Evolutionary conservation across 805 yeast genomes (phyloP).

Genomic region (Candida ficus): DNA sequence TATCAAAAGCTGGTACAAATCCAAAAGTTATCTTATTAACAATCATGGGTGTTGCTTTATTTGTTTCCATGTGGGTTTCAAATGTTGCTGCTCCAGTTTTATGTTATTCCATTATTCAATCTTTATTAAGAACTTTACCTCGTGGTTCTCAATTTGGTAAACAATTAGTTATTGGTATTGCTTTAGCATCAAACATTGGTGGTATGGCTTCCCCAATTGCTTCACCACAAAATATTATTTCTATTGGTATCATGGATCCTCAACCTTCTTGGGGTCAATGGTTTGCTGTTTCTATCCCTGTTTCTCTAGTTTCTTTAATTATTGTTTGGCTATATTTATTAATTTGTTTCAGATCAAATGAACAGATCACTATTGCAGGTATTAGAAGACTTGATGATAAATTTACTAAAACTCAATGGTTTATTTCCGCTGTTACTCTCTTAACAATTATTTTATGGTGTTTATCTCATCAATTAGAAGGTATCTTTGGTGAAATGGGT

Average conservation of each 20-base stretch:
- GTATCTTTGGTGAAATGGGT: constrained; percentile 93
- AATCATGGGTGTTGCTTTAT: constrained; percentile 80
- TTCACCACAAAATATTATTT: constrained; percentile 93
- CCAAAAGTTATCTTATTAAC: constrained; percentile 74
- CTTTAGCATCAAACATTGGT: constrained; percentile 87
- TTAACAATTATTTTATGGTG: constrained; percentile 87
- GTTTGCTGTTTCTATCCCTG: constrained; percentile 87
- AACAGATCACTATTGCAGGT: constrained; percentile 40
- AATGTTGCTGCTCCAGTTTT: constrained; percentile 97
- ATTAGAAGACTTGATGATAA: constrained; percentile 55
- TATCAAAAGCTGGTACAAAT: constrained; percentile 79
- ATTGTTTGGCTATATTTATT: constrained; percentile 70
- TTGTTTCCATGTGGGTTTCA: constrained; percentile 92
- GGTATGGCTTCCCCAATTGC: constrained; percentile 98
- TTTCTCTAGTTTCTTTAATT: constrained; percentile 55
- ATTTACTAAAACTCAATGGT: constrained; percentile 71
- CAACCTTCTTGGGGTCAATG: constrained; percentile 87
- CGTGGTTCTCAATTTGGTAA: constrained; percentile 72
- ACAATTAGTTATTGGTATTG: constrained; percentile 85
- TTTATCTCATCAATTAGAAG: constrained; percentile 67
- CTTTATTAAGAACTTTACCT: constrained; percentile 78
- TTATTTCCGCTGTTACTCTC: constrained; percentile 60
- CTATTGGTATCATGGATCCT: constrained; percentile 82
- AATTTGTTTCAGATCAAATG: constrained; percentile 54
- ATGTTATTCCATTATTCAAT: constrained; percentile 87